Evolutionary conservation across 768 basidiomycete genomes (phyloP).

Genomic region (Sarcomyxa edulis): DNA sequence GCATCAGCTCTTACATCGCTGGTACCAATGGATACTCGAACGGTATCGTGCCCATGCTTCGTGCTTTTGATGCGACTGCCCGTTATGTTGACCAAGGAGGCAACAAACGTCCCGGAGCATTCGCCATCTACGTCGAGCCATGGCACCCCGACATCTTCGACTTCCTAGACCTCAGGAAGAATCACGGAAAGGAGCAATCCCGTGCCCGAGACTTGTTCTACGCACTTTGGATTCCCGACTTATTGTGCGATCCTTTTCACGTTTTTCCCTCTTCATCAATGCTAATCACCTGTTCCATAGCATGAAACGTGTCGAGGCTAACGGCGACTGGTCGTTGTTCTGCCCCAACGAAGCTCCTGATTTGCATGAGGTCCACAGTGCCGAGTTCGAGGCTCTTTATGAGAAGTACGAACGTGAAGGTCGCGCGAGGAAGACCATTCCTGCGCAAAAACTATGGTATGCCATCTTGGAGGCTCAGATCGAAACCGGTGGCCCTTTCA

Average conservation of each 20-base stretch:
- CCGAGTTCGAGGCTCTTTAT: constrained; percentile 84
- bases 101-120: constrained; percentile 98
- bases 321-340: constrained; percentile 92
- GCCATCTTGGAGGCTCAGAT: constrained; percentile 95
- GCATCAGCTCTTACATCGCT: constrained; percentile 94
- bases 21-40: constrained; percentile 99
- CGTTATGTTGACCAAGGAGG: constrained; percentile 99
- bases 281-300: constrained; percentile 32
- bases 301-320: constrained; percentile 94
- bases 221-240: constrained; percentile 95
- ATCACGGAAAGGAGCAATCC: constrained; percentile 97
- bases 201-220: constrained; percentile 97
- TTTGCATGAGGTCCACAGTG: constrained; percentile 82
- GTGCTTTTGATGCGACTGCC: constrained; percentile 95
- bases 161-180: constrained; percentile 96
- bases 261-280: not conserved
- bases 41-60: constrained; percentile 98
- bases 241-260: constrained; percentile 59
- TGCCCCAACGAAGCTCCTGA: constrained; percentile 96
- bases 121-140: constrained; percentile 97
- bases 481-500: constrained; percentile 98
- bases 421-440: constrained; percentile 74
- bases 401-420: constrained; percentile 88
- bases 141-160: constrained; percentile 99
- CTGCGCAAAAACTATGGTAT: constrained; percentile 98